Evolutionary conservation across 768 basidiomycete genomes (phyloP).

Genomic region (Suillus brevipes): DNA sequence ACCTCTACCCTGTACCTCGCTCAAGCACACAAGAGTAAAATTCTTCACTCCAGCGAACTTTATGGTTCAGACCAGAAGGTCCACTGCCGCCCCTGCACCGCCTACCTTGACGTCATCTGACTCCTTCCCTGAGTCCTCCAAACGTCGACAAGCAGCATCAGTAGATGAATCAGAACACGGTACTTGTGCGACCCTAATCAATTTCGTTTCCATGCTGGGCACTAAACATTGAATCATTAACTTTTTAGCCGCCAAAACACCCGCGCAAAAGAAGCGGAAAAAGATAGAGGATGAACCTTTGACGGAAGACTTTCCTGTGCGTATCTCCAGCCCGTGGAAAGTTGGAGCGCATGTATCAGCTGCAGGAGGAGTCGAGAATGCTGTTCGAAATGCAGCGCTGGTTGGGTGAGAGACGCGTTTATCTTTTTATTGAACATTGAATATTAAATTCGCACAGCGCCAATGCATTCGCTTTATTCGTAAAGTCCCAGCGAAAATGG

Average conservation of each 20-base stretch:
- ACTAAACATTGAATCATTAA: neutral
- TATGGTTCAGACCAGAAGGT: slow-evolving; percentile 29
- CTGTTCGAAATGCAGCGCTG: slow-evolving; percentile 67
- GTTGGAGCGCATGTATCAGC: slow-evolving; percentile 85
- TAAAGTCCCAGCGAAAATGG: slow-evolving; percentile 88
- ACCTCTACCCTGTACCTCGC: slow-evolving; percentile 28
- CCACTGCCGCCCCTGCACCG: neutral
- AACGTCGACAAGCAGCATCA: neutral
- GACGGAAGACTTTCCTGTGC: slow-evolving; percentile 30
- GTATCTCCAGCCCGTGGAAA: slow-evolving; percentile 51
- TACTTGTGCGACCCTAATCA: neutral
- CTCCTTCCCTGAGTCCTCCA: neutral
- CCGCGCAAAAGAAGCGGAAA: slow-evolving; percentile 9
- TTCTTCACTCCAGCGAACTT: neutral
- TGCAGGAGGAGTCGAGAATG: slow-evolving; percentile 76
- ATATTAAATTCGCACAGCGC: slow-evolving; percentile 46
- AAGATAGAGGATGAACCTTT: slow-evolving; percentile 15
- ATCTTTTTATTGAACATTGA: neutral
- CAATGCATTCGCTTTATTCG: slow-evolving; percentile 80
- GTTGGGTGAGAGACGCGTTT: slow-evolving; percentile 51
- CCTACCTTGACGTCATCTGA: neutral
- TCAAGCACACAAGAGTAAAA: neutral
- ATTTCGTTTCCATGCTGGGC: too few relatives aligned
- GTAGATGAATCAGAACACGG: neutral
- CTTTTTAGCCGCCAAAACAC: neutral